Conservation (phyloP, 345 rosid species). For the sweet orange (Citrus sinensis) region DVS_A1.0 CM039162.1:3265001-3265500, state of each 20-base stretch:
- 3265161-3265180: neutral
- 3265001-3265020: too few species aligned
- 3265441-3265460: slow-evolving; percentile 57
- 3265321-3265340: slow-evolving; percentile 61
- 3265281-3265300: slow-evolving; percentile 43
- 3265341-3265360: slow-evolving; percentile 58
- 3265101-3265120: too few species aligned
- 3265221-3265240: slow-evolving; percentile 67
- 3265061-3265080: too few species aligned
- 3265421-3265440: slow-evolving; percentile 66
- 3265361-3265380: slow-evolving; percentile 71
- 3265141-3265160: neutral
- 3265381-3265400: slow-evolving; percentile 85
- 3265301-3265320: slow-evolving; percentile 44
- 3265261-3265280: slow-evolving; percentile 59
- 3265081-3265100: too few species aligned
- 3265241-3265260: slow-evolving; percentile 68
- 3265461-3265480: slow-evolving; percentile 81
- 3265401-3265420: slow-evolving; percentile 72
- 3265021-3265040: too few species aligned
- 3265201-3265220: slow-evolving; percentile 69
- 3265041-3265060: too few species aligned
- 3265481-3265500: slow-evolving; percentile 75
- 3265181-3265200: slow-evolving; percentile 53
- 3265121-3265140: too few species aligned